Evolutionary conservation across 352 stramenopile genomes (phyloP), one percentile per base, ranked within the genome.

Genomic region (Paralagenidium karlingii): DNA sequence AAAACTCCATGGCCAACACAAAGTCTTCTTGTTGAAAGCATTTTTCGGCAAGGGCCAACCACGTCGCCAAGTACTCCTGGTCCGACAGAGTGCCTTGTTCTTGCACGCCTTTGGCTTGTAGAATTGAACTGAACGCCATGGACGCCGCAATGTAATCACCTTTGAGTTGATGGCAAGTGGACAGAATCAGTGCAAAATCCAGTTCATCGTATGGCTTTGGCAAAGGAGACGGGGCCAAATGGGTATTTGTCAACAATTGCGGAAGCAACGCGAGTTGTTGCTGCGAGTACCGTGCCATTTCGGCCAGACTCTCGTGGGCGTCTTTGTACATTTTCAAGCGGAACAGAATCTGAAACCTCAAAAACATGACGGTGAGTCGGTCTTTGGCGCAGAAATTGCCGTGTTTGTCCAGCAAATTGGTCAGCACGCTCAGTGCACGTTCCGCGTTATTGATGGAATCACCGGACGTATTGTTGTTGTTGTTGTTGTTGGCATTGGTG

Each of bases 21-120:
- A 82, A 82, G 47, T 82, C 71, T 46, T 85, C 71, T 11, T 74
- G 66, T 13, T 55, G 29, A 18, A 85, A 82, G 42, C 66, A 80
- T 26, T 81, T 82, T 37, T 78, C 55, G 0, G 71, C 68, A 5
- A 85, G 45, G 3, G 45, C 45, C 9, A 43, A 45, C 68, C 68
- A 85, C 12, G 82, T 25, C 8, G 68, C 52, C 3, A 82, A 47
- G 33, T 80, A 77, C 9, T 80, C 50, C 15, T 65, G 51, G 42
- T 82, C 68, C 30, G 26, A 47, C 16, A 82, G 22, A 15, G 24
- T 45, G 1, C 45, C 54, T 7, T 68, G 56, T 20, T 67, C 55
- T 9, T 48, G 37, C 7, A 61, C 41, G 2, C 32, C 38, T 20
- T 62, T 64, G 15, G 37, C 34, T 16, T 58, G 53, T 8, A 85